These are phyloP conservation scores for Stemphylium beticola DNA, from an alignment of 2,329 filamentous ascomycete genomes.

Conservation along the genomic window DNA sequence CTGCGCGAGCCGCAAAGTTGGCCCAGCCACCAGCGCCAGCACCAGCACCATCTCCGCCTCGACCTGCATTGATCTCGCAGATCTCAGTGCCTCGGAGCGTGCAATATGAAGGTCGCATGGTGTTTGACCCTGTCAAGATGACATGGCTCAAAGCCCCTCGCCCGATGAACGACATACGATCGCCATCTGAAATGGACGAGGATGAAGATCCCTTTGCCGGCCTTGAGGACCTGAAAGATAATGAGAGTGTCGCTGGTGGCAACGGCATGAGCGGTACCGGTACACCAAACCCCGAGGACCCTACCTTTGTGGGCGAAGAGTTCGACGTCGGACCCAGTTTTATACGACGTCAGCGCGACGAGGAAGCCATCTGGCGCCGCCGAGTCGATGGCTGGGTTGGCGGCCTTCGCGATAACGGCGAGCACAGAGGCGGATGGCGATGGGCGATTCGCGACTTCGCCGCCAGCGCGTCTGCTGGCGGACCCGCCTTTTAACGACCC, in stretches of 20 bases:
- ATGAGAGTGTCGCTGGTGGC: constrained; percentile 43
- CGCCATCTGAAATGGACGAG: constrained; percentile 69
- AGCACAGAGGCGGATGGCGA: constrained; percentile 66
- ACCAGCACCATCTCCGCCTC: constrained; percentile 59
- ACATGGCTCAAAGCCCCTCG: constrained; percentile 84
- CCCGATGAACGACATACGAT: constrained; percentile 40
- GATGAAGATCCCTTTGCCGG: constrained; percentile 95
- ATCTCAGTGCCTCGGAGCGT: constrained; percentile 81
- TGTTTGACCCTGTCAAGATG: constrained; percentile 97
- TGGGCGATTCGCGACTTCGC: constrained; percentile 70
- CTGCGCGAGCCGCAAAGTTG: constrained; percentile 42
- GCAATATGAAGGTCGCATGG: constrained; percentile 96
- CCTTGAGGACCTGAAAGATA: constrained; percentile 88
- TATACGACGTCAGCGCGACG: constrained; percentile 83
- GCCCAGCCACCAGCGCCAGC: constrained; percentile 49
- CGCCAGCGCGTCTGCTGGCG: constrained; percentile 30
- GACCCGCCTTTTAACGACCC: constrained; percentile 24
- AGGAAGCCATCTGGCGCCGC: constrained; percentile 88
- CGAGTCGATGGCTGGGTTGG: constrained; percentile 87
- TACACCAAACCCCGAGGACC: constrained; percentile 34
- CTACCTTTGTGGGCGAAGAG: constrained; percentile 79
- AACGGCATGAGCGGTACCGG: constrained; percentile 28
- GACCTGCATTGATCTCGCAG: constrained; percentile 86
- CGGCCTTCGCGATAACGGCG: constrained; percentile 55
- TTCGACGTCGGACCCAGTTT: constrained; percentile 98